These are phyloP conservation scores for Xylariomycetidae sp. DNA, from an alignment of 2,329 filamentous ascomycete genomes.

Conservation along the genomic window DNA sequence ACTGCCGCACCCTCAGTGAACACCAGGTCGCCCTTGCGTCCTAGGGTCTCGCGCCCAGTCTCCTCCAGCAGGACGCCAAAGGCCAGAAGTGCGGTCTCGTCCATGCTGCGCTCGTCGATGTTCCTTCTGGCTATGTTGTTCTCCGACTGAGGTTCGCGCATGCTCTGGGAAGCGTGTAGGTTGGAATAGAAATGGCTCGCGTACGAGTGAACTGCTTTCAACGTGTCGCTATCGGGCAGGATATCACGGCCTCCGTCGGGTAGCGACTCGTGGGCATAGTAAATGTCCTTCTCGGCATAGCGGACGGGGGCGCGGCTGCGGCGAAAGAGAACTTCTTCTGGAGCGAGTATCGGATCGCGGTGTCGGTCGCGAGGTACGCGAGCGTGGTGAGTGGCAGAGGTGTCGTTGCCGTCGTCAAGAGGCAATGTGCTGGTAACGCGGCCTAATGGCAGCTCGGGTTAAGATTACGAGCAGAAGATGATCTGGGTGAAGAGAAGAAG, in stretches of 20 bases:
- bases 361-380: conserved; percentile 18
- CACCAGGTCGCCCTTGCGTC: conserved; percentile 62
- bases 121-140: conserved; percentile 14
- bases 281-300: conserved; percentile 68
- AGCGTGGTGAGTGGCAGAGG: conserved; percentile 14
- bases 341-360: conserved; percentile 43
- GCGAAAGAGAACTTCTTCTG: conserved; percentile 69
- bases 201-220: conserved; percentile 66
- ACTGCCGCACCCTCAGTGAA: conserved; percentile 57
- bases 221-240: conserved; percentile 64
- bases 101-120: conserved; percentile 59
- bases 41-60: conserved; percentile 55
- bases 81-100: conserved; percentile 73
- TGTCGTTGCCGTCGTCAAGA: conserved; percentile 17
- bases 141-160: neutral
- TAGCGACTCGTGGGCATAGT: conserved; percentile 59
- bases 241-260: conserved; percentile 38
- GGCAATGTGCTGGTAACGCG: conserved; percentile 29
- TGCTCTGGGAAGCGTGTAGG: conserved; percentile 21
- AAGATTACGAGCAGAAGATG: conserved; percentile 7
- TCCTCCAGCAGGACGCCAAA: conserved; percentile 75
- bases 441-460: conserved; percentile 21
- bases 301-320: conserved; percentile 59
- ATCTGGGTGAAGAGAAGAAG: conserved; percentile 1
- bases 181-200: conserved; percentile 60